These are phyloP conservation scores for Paramecium biaurelia DNA, from an alignment of 73 alveolate species.

Conservation along the genomic window DNA sequence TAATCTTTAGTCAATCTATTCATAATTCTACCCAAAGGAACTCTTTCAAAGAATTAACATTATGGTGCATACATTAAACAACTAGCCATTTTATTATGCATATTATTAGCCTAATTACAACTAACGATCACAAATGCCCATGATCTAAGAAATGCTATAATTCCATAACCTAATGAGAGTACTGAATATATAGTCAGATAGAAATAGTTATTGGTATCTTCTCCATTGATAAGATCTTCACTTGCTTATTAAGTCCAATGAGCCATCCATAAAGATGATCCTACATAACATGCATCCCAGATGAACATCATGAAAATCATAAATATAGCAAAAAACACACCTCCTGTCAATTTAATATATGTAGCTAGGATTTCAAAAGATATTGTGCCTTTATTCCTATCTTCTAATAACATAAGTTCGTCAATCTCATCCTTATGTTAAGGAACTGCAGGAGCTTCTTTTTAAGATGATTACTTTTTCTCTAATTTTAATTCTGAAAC, in stretches of 20 bases:
- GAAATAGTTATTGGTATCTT: background rate
- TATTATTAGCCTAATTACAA: background rate
- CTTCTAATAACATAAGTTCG: conserved; percentile 1
- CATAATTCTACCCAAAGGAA: conserved; percentile 68
- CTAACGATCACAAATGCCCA: background rate
- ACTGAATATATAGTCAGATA: background rate
- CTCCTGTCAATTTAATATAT: background rate
- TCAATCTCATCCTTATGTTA: background rate
- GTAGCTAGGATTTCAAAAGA: background rate
- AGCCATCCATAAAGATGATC: conserved; percentile 1
- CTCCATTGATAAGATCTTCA: background rate
- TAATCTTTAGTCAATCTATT: conserved; percentile 1
- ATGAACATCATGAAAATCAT: background rate
- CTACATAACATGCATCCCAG: background rate
- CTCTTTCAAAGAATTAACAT: conserved; percentile 91
- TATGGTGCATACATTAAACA: conserved; percentile 85
- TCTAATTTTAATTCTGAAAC: background rate
- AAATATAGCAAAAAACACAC: background rate
- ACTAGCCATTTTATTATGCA: conserved; percentile 68
- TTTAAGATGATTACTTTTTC: background rate
- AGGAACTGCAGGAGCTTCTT: background rate
- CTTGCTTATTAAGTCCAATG: background rate
- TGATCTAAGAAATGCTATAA: background rate
- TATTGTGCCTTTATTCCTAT: background rate
- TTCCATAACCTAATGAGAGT: background rate